Conservation (phyloP, 2,329 filamentous ascomycete species). For the Pleurostoma richardsiae region DNA sequence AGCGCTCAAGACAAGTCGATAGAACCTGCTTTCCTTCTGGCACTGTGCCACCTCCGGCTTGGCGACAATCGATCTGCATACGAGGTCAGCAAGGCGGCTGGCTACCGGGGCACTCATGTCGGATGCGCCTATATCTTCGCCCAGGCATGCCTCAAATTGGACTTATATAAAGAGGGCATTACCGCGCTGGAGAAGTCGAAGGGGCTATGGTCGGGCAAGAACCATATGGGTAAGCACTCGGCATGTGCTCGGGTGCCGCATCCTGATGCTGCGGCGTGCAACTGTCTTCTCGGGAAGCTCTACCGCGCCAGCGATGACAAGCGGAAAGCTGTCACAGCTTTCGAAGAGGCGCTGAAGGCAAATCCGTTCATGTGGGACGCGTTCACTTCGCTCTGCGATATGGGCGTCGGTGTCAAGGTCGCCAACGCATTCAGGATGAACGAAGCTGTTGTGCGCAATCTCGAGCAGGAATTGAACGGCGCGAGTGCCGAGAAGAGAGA, state of each 20-base stretch:
- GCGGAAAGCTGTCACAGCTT: conserved; percentile 78
- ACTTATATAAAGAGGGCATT: conserved; percentile 75
- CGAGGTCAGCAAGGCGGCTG: conserved; percentile 70
- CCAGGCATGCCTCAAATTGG: conserved; percentile 77
- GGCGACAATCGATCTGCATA: conserved; percentile 82
- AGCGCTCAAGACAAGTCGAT: conserved; percentile 78
- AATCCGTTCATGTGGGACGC: conserved; percentile 99
- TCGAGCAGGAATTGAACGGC: conserved; percentile 32
- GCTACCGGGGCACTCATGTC: conserved; percentile 67
- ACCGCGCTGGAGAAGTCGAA: conserved; percentile 77
- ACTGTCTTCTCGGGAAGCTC: conserved; percentile 80
- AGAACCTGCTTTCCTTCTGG: conserved; percentile 78
- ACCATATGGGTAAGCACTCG: conserved; percentile 77
- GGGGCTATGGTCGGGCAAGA: conserved; percentile 69
- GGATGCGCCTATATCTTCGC: conserved; percentile 91
- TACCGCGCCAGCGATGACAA: conserved; percentile 78
- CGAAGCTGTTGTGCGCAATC: conserved; percentile 42
- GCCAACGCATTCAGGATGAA: conserved; percentile 82
- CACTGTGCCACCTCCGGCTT: conserved; percentile 78
- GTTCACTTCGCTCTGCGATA: conserved; percentile 83
- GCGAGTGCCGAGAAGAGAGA: conserved; percentile 30
- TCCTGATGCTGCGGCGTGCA: conserved; percentile 80
- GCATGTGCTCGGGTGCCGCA: conserved; percentile 67
- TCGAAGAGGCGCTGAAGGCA: conserved; percentile 79
- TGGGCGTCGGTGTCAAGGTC: conserved; percentile 74